Base-by-base conservation (phyloP, 2,329 filamentous ascomycete species). In the Trichoderma asperellum region DNA sequence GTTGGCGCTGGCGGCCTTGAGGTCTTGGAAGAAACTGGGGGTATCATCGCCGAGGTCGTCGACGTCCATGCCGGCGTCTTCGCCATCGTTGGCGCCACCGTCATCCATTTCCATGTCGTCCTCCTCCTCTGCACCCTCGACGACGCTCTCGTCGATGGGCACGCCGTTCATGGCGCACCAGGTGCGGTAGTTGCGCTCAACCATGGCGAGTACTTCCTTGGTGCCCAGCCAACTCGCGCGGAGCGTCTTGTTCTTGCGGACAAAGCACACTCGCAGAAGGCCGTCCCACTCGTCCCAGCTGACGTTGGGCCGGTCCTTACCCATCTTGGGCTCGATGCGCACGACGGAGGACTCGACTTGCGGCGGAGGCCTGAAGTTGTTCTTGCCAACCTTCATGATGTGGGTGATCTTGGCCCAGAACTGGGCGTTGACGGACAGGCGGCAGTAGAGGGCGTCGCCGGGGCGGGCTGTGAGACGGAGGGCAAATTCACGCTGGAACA, bases 251-350 rank as follows among this genome's bases (percentile, higher is more conserved):
- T 98, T 98, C 83, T 97, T 96, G 74, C 96, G 85, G 71, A 86
- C 86, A 74, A 84, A 82, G 73, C 79, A 81, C 74, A 97, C 97
- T 71, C 90, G 85, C 71, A 98, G 81, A 77, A 98, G 85, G 11
- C 95, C 94, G 77, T 98, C 95, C 91, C 94, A 97, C 80, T 98
- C 96, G 65, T 96, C 93, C 81, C 95, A 98, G 77, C 89, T 92
- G 72, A 98, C 94, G 74, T 93, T 91, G 65, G 95, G 95, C 47
- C 93, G 84, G 73, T 90, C 88, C 59, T 82, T 83, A 12, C 94
- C 94, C 47, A 88, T 86, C 83, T 97, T 96, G 27, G 94, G 94
- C 77, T 95, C 92, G 73, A 97, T 91, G 70, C 94, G 88, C 59
- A 97, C 94, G 7, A 97, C 94, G 69, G 91, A 94, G 8, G 89